Percentiles rank a stretch among this genome's conserved stretches.
Conservation (phyloP, 306 rosid species). For the Inga leiocalycina region DNA sequence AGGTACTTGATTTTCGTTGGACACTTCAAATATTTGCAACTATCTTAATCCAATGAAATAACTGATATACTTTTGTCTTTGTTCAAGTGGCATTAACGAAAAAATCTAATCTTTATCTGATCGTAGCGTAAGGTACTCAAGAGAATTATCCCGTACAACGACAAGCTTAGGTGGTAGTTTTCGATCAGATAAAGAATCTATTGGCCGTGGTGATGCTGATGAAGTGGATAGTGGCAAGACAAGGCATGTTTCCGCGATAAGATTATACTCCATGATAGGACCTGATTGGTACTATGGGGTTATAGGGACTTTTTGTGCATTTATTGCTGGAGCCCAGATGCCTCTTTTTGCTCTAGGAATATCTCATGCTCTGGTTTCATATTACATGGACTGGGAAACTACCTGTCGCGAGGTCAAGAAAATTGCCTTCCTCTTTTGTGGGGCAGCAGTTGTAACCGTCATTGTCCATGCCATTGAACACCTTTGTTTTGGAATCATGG, state of each 20-base stretch:
- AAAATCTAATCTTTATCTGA: background rate
- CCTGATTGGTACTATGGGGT: conserved; percentile 86
- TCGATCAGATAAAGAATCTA: conserved; percentile 79
- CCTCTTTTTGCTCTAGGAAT: conserved; percentile 93
- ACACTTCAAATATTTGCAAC: background rate
- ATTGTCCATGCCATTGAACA: conserved; percentile 72
- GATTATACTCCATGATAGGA: conserved; percentile 78
- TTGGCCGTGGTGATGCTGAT: conserved; percentile 47
- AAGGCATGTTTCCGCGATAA: conserved; percentile 49
- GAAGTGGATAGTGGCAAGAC: conserved; percentile 48
- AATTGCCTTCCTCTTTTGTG: conserved; percentile 73
- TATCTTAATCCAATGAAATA: background rate
- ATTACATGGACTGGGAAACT: conserved; percentile 88
- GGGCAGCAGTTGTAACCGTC: conserved; percentile 66
- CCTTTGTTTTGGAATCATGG: conserved; percentile 84
- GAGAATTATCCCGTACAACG: conserved; percentile 62
- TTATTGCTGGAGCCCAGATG: conserved; percentile 89
- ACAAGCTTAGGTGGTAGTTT: conserved; percentile 82
- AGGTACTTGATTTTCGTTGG: conserved; percentile 51
- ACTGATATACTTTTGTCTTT: background rate
- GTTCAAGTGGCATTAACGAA: background rate
- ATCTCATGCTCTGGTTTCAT: conserved; percentile 87
- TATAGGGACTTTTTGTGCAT: conserved; percentile 70
- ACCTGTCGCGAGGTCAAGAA: conserved; percentile 69
- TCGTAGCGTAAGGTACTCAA: conserved; percentile 54